Evolutionary conservation across 1,284 basidiomycete species (phyloP), one percentile per base, ranked within the genome.

Genomic region (Cutaneotrichosporon sp.): DNA sequence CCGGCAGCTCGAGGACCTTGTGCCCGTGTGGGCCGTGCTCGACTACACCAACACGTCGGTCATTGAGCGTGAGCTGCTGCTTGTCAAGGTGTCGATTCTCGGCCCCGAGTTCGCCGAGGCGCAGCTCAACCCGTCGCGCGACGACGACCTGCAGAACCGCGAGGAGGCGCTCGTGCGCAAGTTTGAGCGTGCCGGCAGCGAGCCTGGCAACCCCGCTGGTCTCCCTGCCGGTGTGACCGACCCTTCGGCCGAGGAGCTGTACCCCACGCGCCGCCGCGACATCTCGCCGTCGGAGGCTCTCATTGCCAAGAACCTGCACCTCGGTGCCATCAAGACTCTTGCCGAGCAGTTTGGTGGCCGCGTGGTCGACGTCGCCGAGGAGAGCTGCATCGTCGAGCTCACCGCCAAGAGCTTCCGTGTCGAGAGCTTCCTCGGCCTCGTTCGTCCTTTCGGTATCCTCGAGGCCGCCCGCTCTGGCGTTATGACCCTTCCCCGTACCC

Each of bases 41-140:
- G 91, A 97, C 76, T 97, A 96, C 74, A 96, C 92, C 34, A 82
- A 92, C 62, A 97, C 90, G 22, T 84, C 82, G 55, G 87, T 85
- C 10, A 90, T 94, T 68, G 83, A 88, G 60, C 85, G 90, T 52
- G 91, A 94, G 75, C 79, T 94, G 14, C 80, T 93, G 39, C 84
- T 96, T 54, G 87, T 86, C 71, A 94, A 94, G 69, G 83, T 98
- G 8, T 97, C 93, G 53, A 94, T 94, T 68, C 84, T 99, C 26
- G 96, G 96, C 2, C 91, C 94, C 14, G 96, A 99, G 73, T 97
- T 97, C 75, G 85, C 97, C 66, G 90, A 92, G 65, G 86, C 88
- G 60, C 91, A 90, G 69, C 84, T 91, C 52, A 85, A 86, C 2
- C 86, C 87, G 65, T 17, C 82, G 80, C 41, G 79, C 76, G 64